Evolutionary conservation across 2,329 filamentous ascomycete species (phyloP).

Genomic region (Lachnellula willkommii): DNA sequence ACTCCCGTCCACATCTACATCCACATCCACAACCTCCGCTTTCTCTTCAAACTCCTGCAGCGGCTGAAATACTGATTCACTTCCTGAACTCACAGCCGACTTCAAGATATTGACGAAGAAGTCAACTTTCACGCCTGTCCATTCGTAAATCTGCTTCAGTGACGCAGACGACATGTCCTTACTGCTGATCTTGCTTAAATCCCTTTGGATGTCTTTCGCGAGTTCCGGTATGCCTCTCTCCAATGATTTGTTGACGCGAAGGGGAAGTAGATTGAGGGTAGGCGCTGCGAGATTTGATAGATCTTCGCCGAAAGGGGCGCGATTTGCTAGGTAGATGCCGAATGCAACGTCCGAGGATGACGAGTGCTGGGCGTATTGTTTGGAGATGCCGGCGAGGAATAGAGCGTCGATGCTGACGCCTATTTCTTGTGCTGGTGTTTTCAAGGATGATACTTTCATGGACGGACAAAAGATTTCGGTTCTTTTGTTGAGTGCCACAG

Average conservation of each 20-base stretch:
- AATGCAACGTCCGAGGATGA: slow-evolving; percentile 49
- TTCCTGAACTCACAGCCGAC: background rate
- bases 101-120: slow-evolving; percentile 78
- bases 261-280: slow-evolving; percentile 72
- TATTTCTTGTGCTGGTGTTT: slow-evolving; percentile 38
- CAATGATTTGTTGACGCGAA: slow-evolving; percentile 47
- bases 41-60: slow-evolving; percentile 9
- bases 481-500: slow-evolving; percentile 12
- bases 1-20: slow-evolving; percentile 1
- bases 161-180: slow-evolving; percentile 52
- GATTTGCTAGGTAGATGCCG: slow-evolving; percentile 80
- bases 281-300: slow-evolving; percentile 53
- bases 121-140: slow-evolving; percentile 67
- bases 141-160: slow-evolving; percentile 65
- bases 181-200: slow-evolving; percentile 57
- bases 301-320: slow-evolving; percentile 48
- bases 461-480: slow-evolving; percentile 42
- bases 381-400: slow-evolving; percentile 68
- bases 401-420: slow-evolving; percentile 68
- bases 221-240: slow-evolving; percentile 38
- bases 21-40: slow-evolving; percentile 9
- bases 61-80: slow-evolving; percentile 8
- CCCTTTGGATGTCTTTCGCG: slow-evolving; percentile 60
- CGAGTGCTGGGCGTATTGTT: slow-evolving; percentile 25
- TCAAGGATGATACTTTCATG: slow-evolving; percentile 41